Conservation (phyloP, 768 basidiomycete species). For the Suillus clintonianus region DNA sequence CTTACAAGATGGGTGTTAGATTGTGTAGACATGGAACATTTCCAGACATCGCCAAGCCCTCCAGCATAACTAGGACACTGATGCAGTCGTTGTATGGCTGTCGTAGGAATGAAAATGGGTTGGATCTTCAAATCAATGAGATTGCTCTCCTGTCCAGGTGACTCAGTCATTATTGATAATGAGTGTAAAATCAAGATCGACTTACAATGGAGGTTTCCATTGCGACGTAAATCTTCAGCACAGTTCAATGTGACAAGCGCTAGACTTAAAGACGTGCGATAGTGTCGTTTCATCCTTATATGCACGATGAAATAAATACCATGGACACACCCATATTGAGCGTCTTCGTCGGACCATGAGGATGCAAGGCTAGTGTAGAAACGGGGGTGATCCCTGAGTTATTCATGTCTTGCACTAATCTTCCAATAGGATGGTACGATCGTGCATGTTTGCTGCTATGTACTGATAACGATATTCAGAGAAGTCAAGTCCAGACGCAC, state of each 20-base stretch:
- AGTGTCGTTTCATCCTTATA: not conserved
- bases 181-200: not conserved
- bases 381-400: too few relatives aligned
- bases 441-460: too few relatives aligned
- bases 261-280: not conserved
- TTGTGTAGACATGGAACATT: not conserved
- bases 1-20: not conserved
- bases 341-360: not conserved
- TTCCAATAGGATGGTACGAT: too few relatives aligned
- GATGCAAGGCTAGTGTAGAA: too few relatives aligned
- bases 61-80: not conserved
- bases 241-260: not conserved
- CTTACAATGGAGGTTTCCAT: not conserved
- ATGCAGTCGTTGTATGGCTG: not conserved
- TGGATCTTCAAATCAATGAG: not conserved
- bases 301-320: not conserved
- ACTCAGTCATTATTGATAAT: not conserved
- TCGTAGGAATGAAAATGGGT: not conserved
- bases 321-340: not conserved
- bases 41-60: conserved; percentile 8
- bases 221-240: not conserved
- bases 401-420: too few relatives aligned
- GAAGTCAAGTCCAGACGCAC: too few relatives aligned
- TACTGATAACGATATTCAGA: too few relatives aligned
- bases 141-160: not conserved